Conservation (phyloP, 2,329 filamentous ascomycete genomes). For the Pseudogymnoascus sp. region DNA sequence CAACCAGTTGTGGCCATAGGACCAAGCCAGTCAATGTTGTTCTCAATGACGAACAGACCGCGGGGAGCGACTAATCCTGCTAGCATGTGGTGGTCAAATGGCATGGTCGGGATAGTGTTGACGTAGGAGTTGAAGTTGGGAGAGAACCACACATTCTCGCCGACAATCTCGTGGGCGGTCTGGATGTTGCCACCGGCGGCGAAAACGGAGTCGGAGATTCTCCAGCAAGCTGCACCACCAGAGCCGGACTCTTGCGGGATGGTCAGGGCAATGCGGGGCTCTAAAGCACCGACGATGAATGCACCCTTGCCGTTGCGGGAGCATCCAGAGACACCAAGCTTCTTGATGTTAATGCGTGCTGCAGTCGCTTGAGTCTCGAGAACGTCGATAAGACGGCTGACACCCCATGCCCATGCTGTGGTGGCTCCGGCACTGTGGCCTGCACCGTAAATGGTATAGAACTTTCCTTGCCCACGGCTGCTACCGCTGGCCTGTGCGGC, state of each 20-base stretch:
- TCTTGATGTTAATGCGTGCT: constrained; percentile 37
- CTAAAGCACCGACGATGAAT: constrained; percentile 50
- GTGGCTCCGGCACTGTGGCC: constrained; percentile 47
- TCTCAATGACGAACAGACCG: constrained; percentile 47
- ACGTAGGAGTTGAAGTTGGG: constrained; percentile 44
- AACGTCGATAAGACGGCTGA: constrained; percentile 50
- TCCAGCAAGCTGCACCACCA: constrained; percentile 53
- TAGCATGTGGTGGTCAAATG: constrained; percentile 50
- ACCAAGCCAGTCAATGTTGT: constrained; percentile 44
- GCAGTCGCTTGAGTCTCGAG: constrained; percentile 39
- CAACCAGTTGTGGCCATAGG: constrained; percentile 43
- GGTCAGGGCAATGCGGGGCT: constrained; percentile 49
- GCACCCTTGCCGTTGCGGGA: constrained; percentile 57
- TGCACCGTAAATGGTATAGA: constrained; percentile 50
- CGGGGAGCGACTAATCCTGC: constrained; percentile 49
- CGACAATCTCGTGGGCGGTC: constrained; percentile 48
- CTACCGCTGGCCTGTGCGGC: constrained; percentile 38
- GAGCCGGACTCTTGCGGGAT: constrained; percentile 55
- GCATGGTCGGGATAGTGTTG: constrained; percentile 37
- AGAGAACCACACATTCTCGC: constrained; percentile 57
- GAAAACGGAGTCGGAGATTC: constrained; percentile 42
- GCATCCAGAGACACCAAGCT: constrained; percentile 52
- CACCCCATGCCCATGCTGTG: constrained; percentile 56
- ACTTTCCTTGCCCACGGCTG: constrained; percentile 47
- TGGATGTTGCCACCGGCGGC: constrained; percentile 47